Evolutionary conservation across 345 rosid species (phyloP).

Genomic region (Heritiera littoralis): DNA sequence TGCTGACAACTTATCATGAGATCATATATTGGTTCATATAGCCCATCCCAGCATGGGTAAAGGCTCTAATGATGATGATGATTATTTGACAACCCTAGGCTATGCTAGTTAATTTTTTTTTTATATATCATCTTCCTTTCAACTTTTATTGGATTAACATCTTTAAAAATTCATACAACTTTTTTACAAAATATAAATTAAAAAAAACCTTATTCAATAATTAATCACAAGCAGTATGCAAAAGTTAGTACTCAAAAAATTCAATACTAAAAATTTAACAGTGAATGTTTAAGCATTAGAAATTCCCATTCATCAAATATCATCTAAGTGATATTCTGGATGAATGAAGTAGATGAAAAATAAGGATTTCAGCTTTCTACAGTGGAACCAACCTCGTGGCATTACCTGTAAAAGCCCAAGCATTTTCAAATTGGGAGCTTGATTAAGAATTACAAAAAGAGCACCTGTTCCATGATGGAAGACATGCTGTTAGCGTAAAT

Average conservation of each 20-base stretch:
- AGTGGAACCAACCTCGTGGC: constrained; percentile 10
- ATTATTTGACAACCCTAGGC: not conserved
- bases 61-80: too few relatives aligned
- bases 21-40: too few relatives aligned
- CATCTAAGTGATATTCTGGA: not conserved
- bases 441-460: constrained; percentile 70
- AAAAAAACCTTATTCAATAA: not conserved
- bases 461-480: constrained; percentile 63
- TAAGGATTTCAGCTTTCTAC: not conserved
- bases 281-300: not conserved
- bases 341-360: not conserved
- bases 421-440: constrained; percentile 89
- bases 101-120: not conserved
- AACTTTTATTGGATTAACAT: not conserved
- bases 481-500: constrained; percentile 20
- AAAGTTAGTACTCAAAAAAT: not conserved
- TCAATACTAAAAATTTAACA: not conserved
- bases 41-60: too few relatives aligned
- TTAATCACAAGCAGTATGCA: not conserved
- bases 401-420: constrained; percentile 93
- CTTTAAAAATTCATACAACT: not conserved
- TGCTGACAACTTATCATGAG: too few relatives aligned
- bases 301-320: not conserved
- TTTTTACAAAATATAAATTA: not conserved
- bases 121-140: not conserved